These are phyloP conservation scores for Davidsoniella eucalypti DNA, from an alignment of 2,329 filamentous ascomycete genomes.

Conservation along the genomic window DNA sequence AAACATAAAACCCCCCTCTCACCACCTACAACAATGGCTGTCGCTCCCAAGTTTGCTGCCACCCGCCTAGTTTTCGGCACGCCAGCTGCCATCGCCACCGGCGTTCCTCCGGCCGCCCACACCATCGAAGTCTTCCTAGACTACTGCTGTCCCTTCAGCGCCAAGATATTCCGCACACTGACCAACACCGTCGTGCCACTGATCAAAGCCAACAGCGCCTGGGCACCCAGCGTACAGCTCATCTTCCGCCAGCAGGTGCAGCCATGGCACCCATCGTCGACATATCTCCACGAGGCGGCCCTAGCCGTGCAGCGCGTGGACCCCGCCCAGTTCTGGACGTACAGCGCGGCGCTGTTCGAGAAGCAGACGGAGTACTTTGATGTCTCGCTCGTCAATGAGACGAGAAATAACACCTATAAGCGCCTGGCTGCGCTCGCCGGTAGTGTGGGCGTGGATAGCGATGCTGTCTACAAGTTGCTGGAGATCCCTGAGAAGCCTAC, in stretches of 20 bases:
- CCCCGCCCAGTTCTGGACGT: slow-evolving; percentile 63
- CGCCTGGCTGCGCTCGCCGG: slow-evolving; percentile 61
- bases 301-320: slow-evolving; percentile 59
- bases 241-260: slow-evolving; percentile 87
- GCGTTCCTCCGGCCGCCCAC: slow-evolving; percentile 31
- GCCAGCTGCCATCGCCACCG: slow-evolving; percentile 19
- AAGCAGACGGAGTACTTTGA: slow-evolving; percentile 71
- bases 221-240: slow-evolving; percentile 44
- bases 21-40: slow-evolving; percentile 40
- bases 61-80: slow-evolving; percentile 43
- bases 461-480: slow-evolving; percentile 52
- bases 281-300: slow-evolving; percentile 65
- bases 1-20: neutral
- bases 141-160: slow-evolving; percentile 70
- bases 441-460: slow-evolving; percentile 51
- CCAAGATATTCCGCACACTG: slow-evolving; percentile 59
- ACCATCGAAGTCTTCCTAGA: slow-evolving; percentile 59
- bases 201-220: slow-evolving; percentile 43
- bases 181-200: slow-evolving; percentile 47
- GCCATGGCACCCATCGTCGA: slow-evolving; percentile 84
- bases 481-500: slow-evolving; percentile 50
- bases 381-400: slow-evolving; percentile 66
- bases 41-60: slow-evolving; percentile 61
- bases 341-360: slow-evolving; percentile 48
- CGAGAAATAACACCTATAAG: slow-evolving; percentile 67